Evolutionary conservation across 176 grass and related monocot genomes (phyloP), one percentile per base, ranked within the genome.

Genomic region (Carex cristatella): DNA sequence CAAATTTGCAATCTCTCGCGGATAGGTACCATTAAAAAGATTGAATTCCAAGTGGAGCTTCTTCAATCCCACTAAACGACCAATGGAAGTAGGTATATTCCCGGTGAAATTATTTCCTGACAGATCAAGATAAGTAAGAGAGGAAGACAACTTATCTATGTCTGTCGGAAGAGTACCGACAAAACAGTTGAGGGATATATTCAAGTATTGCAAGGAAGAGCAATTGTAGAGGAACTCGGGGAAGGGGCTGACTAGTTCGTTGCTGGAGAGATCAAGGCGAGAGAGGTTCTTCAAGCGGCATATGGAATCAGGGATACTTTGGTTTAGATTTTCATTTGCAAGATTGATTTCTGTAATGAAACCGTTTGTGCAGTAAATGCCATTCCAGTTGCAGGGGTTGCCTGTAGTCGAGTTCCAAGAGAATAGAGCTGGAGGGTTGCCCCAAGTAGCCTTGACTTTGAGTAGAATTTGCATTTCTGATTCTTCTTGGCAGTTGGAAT

Each of bases 301-400:
- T 9, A 93, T 32, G n/a, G 87, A 80, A n/a, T 44, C 0, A 2
- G 94, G 89, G 5, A 97, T 81, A 1, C 56, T 1, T n/a, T 48
- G 57, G 10, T 1, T 75, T 11, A 94, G 75, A 19, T 80, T 35
- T 5, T 83, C 75, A 0, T 19, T 1, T 5, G 7, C 0, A 11
- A 97, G 51, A 28, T 4, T 68, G 2, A 97, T 10, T 27, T 0
- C 15, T 0, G 84, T 86, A n/a, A 97, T 90, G 2, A 13, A 35
- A 1, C 38, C 63, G 40, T 2, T 16, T 31, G 14, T 68, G 81
- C 90, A 92, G 4, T 1, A 53, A 56, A 94, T 84, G 54, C 90
- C 90, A 5, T 4, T 6, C 92, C 92, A 92, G 23, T 23, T 23
- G 86, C 93, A 97, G 88, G 89, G 69, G 64, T 87, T 23, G 31